phyloP scores from a whole-genome alignment of 129 eudicot genomes.

The Helichrysum umbraculigerum region DNA sequence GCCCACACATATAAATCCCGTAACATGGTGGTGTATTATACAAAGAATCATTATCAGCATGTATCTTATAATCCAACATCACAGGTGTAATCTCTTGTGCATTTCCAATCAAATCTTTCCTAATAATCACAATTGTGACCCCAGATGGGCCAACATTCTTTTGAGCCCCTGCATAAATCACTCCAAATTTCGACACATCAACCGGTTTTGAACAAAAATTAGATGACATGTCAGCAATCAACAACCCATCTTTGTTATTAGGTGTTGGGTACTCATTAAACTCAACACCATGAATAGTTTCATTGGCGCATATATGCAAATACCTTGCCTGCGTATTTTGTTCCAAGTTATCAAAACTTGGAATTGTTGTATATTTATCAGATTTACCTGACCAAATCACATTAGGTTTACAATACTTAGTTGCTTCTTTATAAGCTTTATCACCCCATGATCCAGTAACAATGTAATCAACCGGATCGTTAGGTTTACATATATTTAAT shows the following conservation, averaged over 20 bases:
- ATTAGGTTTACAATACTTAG: slow-evolving; percentile 63
- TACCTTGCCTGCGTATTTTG: slow-evolving; percentile 63
- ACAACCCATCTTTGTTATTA: slow-evolving; percentile 38
- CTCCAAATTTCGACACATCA: slow-evolving; percentile 75
- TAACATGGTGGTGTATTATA: slow-evolving; percentile 95
- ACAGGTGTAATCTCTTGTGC: slow-evolving; percentile 86
- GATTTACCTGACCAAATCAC: slow-evolving; percentile 83
- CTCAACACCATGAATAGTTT: slow-evolving; percentile 97
- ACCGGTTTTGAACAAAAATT: slow-evolving; percentile 94
- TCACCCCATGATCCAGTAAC: slow-evolving; percentile 99
- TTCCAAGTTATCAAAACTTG: slow-evolving; percentile 46
- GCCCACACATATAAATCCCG: slow-evolving; percentile 95
- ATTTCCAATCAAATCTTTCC: slow-evolving; percentile 82
- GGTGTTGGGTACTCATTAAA: slow-evolving; percentile 74
- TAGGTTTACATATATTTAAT: slow-evolving; percentile 59
- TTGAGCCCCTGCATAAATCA: slow-evolving; percentile 97
- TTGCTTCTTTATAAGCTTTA: slow-evolving; percentile 84
- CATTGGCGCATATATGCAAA: slow-evolving; percentile 95
- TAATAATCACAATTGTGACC: slow-evolving; percentile 74
- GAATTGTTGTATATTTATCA: slow-evolving; percentile 70
- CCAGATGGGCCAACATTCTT: slow-evolving; percentile 96
- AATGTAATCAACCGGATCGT: slow-evolving; percentile 71
- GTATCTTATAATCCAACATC: slow-evolving; percentile 97
- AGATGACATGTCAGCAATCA: slow-evolving; percentile 95
- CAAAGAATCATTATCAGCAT: slow-evolving; percentile 76